Evolutionary conservation across 305 asterid genomes (phyloP), one percentile per base, ranked within the genome.

Genomic region (Plantago coronopus): DNA sequence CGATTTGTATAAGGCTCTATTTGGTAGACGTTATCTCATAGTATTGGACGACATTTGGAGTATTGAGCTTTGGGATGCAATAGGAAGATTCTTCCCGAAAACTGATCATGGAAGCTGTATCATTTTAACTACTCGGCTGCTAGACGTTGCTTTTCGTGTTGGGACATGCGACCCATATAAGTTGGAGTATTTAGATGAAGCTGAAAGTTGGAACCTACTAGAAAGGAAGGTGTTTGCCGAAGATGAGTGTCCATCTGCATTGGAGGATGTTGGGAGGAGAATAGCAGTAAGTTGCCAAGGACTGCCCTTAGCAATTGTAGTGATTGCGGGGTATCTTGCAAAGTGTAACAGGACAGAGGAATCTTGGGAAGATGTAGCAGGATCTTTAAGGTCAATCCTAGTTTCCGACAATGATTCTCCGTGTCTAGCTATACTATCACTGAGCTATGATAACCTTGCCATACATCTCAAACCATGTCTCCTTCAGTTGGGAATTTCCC

Each of bases 21-120:
- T 14, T 14, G 55, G 55, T 49, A 49, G 55, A 27, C 55, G 25
- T 49, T 49, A 49, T 15, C 55, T 49, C 19, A 49, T 49, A 17
- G 55, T 49, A 18, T 18, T 49, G n/a, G 55, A 49, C 29, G 55
- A 49, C 15, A 16, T 49, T 16, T 49, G 55, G 55, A 49, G 5
- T 2, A 1, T 10, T 49, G 55, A 49, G 31, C 29, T 49, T 9
- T 49, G 13, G 55, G 25, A 20, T 49, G 25, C 31, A 49, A 20
- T 49, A 20, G 23, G 12, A 49, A 20, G 25, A 21, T 49, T 17
- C 19, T 49, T 49, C 11, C 55, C 55, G n/a, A n/a, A n/a, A 20
- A 16, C 20, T 13, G 11, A 49, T 49, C 5, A 18, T 20, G 25
- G n/a, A 10, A 49, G 55, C 19, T 27, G 55, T 2, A 20, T 49